Percentiles rank a stretch among this genome's conserved stretches.
phyloP scores from a whole-genome alignment of 139 green algal genomes.

The Cymbomonas tetramitiformis region DNA sequence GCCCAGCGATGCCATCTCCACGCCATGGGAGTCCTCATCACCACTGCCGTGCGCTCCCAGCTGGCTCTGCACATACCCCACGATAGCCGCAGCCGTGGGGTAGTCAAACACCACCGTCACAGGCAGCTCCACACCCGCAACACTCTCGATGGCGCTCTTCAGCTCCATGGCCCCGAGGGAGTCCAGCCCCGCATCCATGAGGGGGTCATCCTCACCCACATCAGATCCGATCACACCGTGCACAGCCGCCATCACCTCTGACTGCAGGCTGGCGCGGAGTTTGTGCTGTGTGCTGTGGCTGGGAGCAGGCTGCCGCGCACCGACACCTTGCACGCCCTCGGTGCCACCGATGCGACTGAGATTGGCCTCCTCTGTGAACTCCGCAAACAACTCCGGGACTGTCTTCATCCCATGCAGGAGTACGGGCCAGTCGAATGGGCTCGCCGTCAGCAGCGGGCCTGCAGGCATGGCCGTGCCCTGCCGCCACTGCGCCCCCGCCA shows the following conservation, averaged over 20 bases:
- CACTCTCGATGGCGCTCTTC: slow-evolving; percentile 1
- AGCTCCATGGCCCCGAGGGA: slow-evolving; percentile 24
- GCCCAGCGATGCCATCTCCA: too few species aligned
- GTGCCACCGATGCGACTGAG: background rate
- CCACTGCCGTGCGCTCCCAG: slow-evolving; percentile 21
- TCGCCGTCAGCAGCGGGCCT: too few species aligned
- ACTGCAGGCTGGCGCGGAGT: too few species aligned
- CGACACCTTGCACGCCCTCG: too few species aligned
- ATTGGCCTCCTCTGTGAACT: background rate
- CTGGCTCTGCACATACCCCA: background rate
- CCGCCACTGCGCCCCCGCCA: background rate
- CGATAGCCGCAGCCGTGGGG: background rate
- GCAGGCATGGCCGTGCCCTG: too few species aligned
- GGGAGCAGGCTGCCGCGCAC: too few species aligned
- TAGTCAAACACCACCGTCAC: slow-evolving; percentile 28
- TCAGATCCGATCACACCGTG: slow-evolving; percentile 7
- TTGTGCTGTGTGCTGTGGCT: too few species aligned
- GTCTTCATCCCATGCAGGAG: background rate
- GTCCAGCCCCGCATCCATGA: slow-evolving; percentile 23
- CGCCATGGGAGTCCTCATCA: background rate
- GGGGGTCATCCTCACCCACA: slow-evolving; percentile 16
- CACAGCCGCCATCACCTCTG: background rate
- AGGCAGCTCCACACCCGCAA: slow-evolving; percentile 14
- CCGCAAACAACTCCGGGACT: background rate
- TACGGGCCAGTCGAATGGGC: slow-evolving; percentile 3